Percentiles rank a stretch among this genome's conserved stretches.
Conservation (phyloP, 176 grass and related monocot species). For the Oryza brachyantha region DNA sequence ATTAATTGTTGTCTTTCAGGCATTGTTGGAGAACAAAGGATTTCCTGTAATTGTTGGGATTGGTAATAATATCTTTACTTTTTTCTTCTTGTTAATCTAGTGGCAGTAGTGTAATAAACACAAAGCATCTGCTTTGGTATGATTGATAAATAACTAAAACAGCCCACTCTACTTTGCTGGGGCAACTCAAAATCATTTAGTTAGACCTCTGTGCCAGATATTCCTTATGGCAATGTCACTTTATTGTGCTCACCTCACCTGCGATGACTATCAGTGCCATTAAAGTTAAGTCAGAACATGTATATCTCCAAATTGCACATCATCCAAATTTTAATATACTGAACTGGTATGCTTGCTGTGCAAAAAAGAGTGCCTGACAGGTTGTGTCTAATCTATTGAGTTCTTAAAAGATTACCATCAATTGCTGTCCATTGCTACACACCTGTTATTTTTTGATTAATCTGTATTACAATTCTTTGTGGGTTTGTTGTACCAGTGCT, state of each 20-base stretch:
- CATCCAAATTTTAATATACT: constrained; percentile 10
- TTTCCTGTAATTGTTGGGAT: constrained; percentile 98
- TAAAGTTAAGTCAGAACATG: not conserved
- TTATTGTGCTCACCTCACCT: constrained; percentile 5
- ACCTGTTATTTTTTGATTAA: not conserved
- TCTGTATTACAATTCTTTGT: not conserved
- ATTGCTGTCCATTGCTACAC: not conserved
- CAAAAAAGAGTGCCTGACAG: not conserved
- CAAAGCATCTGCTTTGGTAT: not conserved
- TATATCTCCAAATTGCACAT: not conserved
- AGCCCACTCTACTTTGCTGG: not conserved
- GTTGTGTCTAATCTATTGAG: not conserved
- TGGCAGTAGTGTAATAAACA: not conserved
- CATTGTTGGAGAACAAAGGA: constrained; percentile 97
- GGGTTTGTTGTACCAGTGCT: not conserved
- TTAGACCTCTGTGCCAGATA: constrained; percentile 10
- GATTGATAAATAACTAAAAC: constrained; percentile 16
- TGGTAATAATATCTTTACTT: constrained; percentile 51
- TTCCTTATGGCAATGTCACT: not conserved
- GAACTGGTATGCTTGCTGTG: not conserved
- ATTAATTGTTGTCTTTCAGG: constrained; percentile 47
- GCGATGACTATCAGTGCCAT: not conserved
- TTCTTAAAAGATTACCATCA: too few relatives aligned
- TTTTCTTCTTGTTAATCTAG: not conserved
- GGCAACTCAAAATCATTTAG: not conserved